phyloP scores from a whole-genome alignment of 164 flowering plant species.

The Berberis thunbergii region DNA sequence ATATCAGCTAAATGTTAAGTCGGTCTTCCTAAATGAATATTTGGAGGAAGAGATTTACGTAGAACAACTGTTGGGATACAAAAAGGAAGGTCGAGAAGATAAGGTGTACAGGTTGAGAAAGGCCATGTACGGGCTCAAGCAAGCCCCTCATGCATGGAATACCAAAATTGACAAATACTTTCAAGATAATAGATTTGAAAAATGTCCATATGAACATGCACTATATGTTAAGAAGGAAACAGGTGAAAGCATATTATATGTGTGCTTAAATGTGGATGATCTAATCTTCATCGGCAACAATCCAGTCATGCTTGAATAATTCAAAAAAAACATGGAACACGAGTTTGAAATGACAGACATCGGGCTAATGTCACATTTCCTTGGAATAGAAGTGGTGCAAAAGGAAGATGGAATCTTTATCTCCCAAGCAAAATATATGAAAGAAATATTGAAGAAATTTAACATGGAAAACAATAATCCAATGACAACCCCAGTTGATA shows the following conservation, averaged over 20 bases:
- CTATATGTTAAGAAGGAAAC: background rate
- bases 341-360: conserved; percentile 2
- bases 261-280: background rate
- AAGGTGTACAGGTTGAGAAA: background rate
- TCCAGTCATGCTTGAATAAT: background rate
- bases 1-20: background rate
- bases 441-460: background rate
- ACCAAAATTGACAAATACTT: background rate
- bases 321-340: background rate
- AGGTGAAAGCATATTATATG: background rate
- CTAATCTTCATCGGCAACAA: background rate
- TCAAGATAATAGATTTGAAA: background rate
- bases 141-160: conserved; percentile 1
- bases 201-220: background rate
- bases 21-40: background rate
- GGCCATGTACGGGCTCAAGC: background rate
- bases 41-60: background rate
- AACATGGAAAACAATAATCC: background rate
- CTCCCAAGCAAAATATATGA: background rate
- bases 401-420: background rate
- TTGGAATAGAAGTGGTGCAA: background rate
- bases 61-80: background rate
- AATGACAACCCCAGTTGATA: background rate
- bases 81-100: background rate
- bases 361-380: background rate